Base-by-base conservation (phyloP, 495 filamentous ascomycete species). In the Parathielavia hyrcaniae region DNA sequence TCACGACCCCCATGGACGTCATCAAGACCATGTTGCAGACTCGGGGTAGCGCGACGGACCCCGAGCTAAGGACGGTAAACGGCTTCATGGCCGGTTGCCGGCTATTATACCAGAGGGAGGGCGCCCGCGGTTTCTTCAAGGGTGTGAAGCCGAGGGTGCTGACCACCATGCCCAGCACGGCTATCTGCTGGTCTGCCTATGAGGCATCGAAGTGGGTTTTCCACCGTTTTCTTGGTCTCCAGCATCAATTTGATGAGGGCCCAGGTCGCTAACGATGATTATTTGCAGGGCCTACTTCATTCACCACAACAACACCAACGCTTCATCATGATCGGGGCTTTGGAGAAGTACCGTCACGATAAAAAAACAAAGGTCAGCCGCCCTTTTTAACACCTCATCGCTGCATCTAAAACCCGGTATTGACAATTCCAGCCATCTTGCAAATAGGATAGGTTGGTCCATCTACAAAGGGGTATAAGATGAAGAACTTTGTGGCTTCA, bases 11-110 rank as follows among this genome's bases (percentile, higher is more conserved):
- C 0, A 83, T 98, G 71, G 93, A 98, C 66, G 95, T 97, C 23
- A 90, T 97, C 69, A 98, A 97, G 81, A 98, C 93, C 2, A 82
- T 97, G 67, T 76, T 98, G 57, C 93, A 98, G 69, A 98, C 93
- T 20, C 82, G 91, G 57, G 93, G 93, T 44, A 86, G 84, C 23
- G 86, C 90, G 0, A 73, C 79, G 16, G 93, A 95, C 69, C 69
- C 81, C 23, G 91, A 97, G 70, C 81, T 99, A 53, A 79, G 93
- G 51, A 87, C 88, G 56, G 91, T 88, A 16, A 88, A 83, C 64
- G 91, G 93, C 5, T 83, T 99, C 53, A 75, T 84, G 65, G 82
- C 89, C 49, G 90, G 93, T 2, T 90, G 88, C 50, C 77, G 81
- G 56, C 84, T 97, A 58, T 85, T 99, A 67, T 87, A 89, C 71